Percentiles rank a stretch among this genome's conserved stretches.
Evolutionary conservation across 2,329 filamentous ascomycete species (phyloP).

Genomic region (Xylaria sp.): DNA sequence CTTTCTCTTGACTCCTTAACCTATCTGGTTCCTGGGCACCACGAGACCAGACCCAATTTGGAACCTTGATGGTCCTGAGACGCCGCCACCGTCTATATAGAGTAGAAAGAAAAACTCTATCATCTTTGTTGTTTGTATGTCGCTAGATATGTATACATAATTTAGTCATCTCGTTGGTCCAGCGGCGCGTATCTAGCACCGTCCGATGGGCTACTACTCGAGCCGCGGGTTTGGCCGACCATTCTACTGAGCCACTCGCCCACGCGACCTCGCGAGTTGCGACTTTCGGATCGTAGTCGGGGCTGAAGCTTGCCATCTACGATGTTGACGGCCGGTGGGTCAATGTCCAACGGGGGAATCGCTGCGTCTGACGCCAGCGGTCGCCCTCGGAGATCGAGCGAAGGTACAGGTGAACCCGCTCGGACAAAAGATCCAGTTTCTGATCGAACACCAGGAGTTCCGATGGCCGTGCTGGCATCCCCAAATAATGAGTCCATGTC

Average conservation of each 20-base stretch:
- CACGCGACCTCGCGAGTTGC: slow-evolving; percentile 53
- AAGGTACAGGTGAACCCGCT: slow-evolving; percentile 81
- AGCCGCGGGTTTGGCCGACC: slow-evolving; percentile 53
- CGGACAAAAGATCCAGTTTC: slow-evolving; percentile 87
- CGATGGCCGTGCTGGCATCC: slow-evolving; percentile 84
- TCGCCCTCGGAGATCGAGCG: slow-evolving; percentile 74
- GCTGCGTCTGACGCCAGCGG: slow-evolving; percentile 68
- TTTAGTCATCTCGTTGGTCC: slow-evolving; percentile 55
- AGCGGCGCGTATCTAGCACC: slow-evolving; percentile 55
- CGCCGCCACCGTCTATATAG: slow-evolving; percentile 44
- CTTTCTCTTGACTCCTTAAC: slow-evolving; percentile 23
- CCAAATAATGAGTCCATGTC: slow-evolving; percentile 97
- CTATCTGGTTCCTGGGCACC: slow-evolving; percentile 15
- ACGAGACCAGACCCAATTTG: slow-evolving; percentile 34
- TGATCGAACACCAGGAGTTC: slow-evolving; percentile 77
- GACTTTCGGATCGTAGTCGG: slow-evolving; percentile 50
- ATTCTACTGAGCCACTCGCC: slow-evolving; percentile 62
- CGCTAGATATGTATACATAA: slow-evolving; percentile 38
- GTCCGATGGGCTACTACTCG: slow-evolving; percentile 49
- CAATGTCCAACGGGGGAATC: slow-evolving; percentile 84
- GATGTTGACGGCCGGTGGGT: slow-evolving; percentile 74
- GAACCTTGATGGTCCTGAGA: slow-evolving; percentile 37
- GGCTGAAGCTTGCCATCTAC: slow-evolving; percentile 61
- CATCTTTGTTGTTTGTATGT: slow-evolving; percentile 36
- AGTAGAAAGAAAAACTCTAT: slow-evolving; percentile 33